Evolutionary conservation across 1,284 basidiomycete genomes (phyloP).

Genomic region (Takashimella koratensis): DNA sequence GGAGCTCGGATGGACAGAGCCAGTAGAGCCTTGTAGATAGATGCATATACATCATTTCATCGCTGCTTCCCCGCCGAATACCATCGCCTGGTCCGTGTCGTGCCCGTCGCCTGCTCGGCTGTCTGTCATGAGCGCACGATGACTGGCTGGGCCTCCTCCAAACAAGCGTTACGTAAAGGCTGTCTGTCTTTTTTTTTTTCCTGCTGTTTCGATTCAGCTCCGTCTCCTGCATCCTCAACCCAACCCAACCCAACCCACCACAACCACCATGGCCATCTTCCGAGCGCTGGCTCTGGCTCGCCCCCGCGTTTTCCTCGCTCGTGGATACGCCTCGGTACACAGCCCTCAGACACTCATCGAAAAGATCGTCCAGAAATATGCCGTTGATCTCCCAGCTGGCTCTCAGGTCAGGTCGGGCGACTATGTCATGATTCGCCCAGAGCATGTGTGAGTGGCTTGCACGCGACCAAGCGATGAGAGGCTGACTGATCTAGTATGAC

Average conservation of each 20-base stretch:
- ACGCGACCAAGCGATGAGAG: slow-evolving; percentile 2
- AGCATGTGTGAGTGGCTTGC: slow-evolving; percentile 65
- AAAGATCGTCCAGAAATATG: slow-evolving; percentile 96
- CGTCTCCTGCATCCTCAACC: no score
- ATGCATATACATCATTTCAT: no score
- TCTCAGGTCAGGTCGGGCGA: slow-evolving; percentile 87
- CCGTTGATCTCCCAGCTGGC: slow-evolving; percentile 74
- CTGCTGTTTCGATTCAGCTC: neutral
- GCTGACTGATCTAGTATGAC: slow-evolving; percentile 60
- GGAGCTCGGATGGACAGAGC: no score
- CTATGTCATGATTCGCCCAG: slow-evolving; percentile 98
- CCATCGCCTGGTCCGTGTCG: no score
- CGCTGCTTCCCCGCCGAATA: no score
- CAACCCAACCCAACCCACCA: no score
- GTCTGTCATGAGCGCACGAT: no score
- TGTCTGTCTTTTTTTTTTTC: no score
- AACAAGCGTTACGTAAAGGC: no score
- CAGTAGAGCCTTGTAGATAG: no score
- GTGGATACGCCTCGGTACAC: slow-evolving; percentile 36
- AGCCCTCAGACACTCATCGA: slow-evolving; percentile 86
- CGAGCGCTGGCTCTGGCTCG: neutral
- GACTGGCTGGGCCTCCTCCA: no score
- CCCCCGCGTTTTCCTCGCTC: neutral
- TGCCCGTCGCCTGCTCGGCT: no score
- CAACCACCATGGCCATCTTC: neutral